Conservation (phyloP, 2,329 filamentous ascomycete species). For the Fusarium sp. region DNA sequence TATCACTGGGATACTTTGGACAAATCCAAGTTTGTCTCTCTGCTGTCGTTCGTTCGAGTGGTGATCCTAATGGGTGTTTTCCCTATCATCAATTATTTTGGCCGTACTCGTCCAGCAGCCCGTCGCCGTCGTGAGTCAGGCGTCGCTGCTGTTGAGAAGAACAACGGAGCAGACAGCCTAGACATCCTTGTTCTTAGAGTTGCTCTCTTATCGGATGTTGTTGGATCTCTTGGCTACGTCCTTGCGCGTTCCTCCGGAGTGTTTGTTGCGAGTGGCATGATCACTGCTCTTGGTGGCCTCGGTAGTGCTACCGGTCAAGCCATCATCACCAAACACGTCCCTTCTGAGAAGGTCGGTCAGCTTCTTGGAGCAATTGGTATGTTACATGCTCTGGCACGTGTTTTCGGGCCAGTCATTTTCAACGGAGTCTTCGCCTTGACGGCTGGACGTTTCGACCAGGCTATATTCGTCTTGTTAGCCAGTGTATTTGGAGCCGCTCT, state of each 20-base stretch:
- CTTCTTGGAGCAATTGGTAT: conserved; percentile 90
- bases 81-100: conserved; percentile 79
- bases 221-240: conserved; percentile 81
- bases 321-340: conserved; percentile 89
- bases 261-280: conserved; percentile 77
- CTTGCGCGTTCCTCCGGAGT: conserved; percentile 69
- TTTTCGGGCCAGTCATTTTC: conserved; percentile 84
- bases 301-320: conserved; percentile 87
- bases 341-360: conserved; percentile 82
- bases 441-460: conserved; percentile 80
- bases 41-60: conserved; percentile 82
- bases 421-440: conserved; percentile 88
- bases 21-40: conserved; percentile 81
- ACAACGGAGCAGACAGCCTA: conserved; percentile 77
- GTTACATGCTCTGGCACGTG: conserved; percentile 82
- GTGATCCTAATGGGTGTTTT: conserved; percentile 78
- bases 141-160: conserved; percentile 56
- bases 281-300: conserved; percentile 84
- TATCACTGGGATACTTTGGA: conserved; percentile 88
- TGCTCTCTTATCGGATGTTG: conserved; percentile 78
- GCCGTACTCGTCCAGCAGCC: conserved; percentile 68
- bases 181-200: conserved; percentile 82
- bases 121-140: conserved; percentile 54
- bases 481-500: conserved; percentile 74
- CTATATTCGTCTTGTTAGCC: conserved; percentile 82